Evolutionary conservation across 495 filamentous ascomycete genomes (phyloP), one percentile per base, ranked within the genome.

Genomic region (Xylaria cubensis): DNA sequence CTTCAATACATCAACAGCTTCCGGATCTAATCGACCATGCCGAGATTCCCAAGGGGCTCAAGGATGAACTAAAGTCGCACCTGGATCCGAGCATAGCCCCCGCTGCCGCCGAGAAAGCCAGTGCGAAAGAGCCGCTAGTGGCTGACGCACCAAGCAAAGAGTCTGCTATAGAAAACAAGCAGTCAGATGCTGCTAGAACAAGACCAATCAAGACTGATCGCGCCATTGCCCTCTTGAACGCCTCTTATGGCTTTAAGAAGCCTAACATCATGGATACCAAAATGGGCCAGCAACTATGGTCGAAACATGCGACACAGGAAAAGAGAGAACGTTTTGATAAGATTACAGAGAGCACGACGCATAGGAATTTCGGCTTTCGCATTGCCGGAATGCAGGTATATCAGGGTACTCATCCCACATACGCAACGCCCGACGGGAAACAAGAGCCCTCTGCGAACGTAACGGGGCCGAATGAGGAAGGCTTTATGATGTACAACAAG

Each of bases 251-350:
- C 26, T 98, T 94, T 84, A 88, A 86, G 66, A 88, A 90, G 70
- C 93, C 97, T 17, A 98, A 98, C 76, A 94, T 98, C n/a, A 82
- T 99, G 70, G 96, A 99, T 76, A 87, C 97, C 72, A 99, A 99
- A 79, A 89, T 99, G 44, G 96, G 96, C 32, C 87, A 90, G 36
- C 88, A 91, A 64, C 82, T 99, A 26, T 98, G 94, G 92, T 95
- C 92, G 7, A 91, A 95, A 64, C 89, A 92, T 79, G 94, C 96
- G 55, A 88, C 89, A 24, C 80, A 84, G 50, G 89, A 92, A 63
- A 99, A 99, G 84, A 88, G 91, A 39, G 85, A 83, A 36, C 89
- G 93, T 65, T 89, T 99, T 55, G 93, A 98, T 79, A 89, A 91
- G 64, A 91, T 97, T 44, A 88, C 88, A 19, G 86, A 88, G 65